Base-by-base conservation (phyloP, 495 filamentous ascomycete genomes). In the Penicillium dipodomyicola region DNA sequence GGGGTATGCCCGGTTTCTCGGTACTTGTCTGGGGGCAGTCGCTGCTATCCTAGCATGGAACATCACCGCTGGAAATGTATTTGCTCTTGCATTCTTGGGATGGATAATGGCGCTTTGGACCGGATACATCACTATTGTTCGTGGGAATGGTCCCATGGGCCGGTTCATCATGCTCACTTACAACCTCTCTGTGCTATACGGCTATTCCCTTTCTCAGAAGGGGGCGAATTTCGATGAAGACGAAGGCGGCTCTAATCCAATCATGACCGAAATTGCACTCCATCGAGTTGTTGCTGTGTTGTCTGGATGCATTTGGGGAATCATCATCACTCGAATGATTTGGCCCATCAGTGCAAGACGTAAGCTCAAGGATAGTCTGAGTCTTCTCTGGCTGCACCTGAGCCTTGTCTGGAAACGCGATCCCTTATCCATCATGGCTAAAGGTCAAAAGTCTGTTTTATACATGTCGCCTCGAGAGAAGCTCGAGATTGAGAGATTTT, bases 331-430 rank as follows among this genome's bases (percentile, higher is more conserved):
- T 37, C 82, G 92, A 20, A 56, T 93, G 25, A 86, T 97, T 57
- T 98, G 92, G 91, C 93, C 94, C 10, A 92, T 97, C 61, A 91
- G 88, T 20, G 94, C 92, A 3, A 80, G 95, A 37, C 74, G 77
- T 39, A 93, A 95, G 69, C 82, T 97, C 65, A 91, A 96, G 67
- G 83, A 92, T 54, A 92, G 91, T 12, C 77, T 96, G 29, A 87
- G 87, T 53, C 75, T 95, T 29, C 78, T 98, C 11, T 96, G 93
- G 84, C 79, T 98, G 14, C 86, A 92, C 35, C 91, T 98, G 89
- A 88, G 88, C n/a, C 77, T 97, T 17, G 89, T 97, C 53, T 98
- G 94, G 94, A 92, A 89, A 67, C 84, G 90, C n/a, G 92, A 94
- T n/a, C 94, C 94, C 0, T 76, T 98, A 15, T 85, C 87, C 2